Evolutionary conservation across 1,284 basidiomycete species (phyloP), one percentile per base, ranked within the genome.

Genomic region (Sanghuangporus baumii): DNA sequence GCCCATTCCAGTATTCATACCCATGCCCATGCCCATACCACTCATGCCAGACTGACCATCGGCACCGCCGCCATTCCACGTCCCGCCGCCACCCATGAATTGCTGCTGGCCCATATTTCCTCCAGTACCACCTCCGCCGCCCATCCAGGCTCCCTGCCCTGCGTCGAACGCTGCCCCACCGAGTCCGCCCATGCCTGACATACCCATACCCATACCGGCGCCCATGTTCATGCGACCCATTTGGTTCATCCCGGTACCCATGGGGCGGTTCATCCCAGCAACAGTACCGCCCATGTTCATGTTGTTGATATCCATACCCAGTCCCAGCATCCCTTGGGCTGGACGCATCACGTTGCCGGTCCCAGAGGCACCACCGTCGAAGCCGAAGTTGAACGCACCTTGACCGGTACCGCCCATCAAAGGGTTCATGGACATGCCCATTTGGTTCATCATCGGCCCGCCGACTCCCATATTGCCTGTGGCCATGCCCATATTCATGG

Each of bases 381-480:
- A 58, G 48, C 47, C 57, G 31, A 52, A 62, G 50, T 36, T 40
- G 23, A 57, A 50, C 12, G 37, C 37, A 7, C 58, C 31, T 71
- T 71, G 71, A 65, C 69, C 70, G 69, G 72, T 2, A 72, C 73
- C 14, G 72, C 75, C 76, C n/a, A 75, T 74, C 76, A 80, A 77
- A 11, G 72, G 74, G 72, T 78, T 74, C 63, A 75, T 73, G 7
- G 69, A 66, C 68, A 74, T 69, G 23, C 66, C 70, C 71, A 67
- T 47, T 40, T 14, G 34, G 51, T 46, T 65, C 54, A 65, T 36
- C 55, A 68, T 68, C 67, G 74, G 70, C 51, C 67, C 65, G 18
- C 71, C 71, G 23, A 18, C 16, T 16, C 52, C 52, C 52, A 70
- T 71, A n/a, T 34, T 71, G 7, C 69, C 71, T 26, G 16, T 54